phyloP scores from a whole-genome alignment of 768 basidiomycete genomes.

The Coprinopsis strossmayeri region DNA sequence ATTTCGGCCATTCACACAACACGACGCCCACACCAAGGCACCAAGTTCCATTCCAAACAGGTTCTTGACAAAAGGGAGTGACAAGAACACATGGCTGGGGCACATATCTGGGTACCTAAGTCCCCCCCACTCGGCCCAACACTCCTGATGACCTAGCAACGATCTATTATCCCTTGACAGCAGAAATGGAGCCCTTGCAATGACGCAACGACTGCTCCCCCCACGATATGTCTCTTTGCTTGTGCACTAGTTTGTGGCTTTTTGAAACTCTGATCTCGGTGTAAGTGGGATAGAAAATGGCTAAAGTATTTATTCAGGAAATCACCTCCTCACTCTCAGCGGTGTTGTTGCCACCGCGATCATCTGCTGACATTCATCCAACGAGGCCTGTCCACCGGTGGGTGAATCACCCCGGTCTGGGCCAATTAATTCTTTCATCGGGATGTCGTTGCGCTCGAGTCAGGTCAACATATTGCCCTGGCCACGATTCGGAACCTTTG shows the following conservation, averaged over 20 bases:
- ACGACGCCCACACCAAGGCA: not conserved
- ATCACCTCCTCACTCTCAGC: too few species aligned
- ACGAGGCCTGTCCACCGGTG: not conserved
- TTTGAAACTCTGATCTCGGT: too few species aligned
- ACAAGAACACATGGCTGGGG: not conserved
- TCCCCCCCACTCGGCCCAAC: not conserved
- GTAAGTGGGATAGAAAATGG: too few species aligned
- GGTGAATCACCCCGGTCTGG: slow-evolving; percentile 47
- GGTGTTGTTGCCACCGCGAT: too few species aligned
- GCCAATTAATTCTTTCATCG: slow-evolving; percentile 62
- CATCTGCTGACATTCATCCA: too few species aligned
- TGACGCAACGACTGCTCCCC: not conserved
- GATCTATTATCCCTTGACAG: slow-evolving; percentile 3
- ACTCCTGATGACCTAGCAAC: not conserved
- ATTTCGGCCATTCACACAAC: not conserved
- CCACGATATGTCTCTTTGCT: not conserved
- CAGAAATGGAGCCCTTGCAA: not conserved
- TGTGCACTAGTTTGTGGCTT: too few species aligned
- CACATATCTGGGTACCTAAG: not conserved
- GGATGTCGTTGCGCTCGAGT: slow-evolving; percentile 50
- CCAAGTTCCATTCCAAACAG: not conserved
- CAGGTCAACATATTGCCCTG: slow-evolving; percentile 72
- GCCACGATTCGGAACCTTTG: slow-evolving; percentile 69
- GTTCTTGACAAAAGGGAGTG: not conserved
- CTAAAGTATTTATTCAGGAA: too few species aligned